Evolutionary conservation across 2,329 filamentous ascomycete genomes (phyloP).

Genomic region (Fusarium nelsonii): DNA sequence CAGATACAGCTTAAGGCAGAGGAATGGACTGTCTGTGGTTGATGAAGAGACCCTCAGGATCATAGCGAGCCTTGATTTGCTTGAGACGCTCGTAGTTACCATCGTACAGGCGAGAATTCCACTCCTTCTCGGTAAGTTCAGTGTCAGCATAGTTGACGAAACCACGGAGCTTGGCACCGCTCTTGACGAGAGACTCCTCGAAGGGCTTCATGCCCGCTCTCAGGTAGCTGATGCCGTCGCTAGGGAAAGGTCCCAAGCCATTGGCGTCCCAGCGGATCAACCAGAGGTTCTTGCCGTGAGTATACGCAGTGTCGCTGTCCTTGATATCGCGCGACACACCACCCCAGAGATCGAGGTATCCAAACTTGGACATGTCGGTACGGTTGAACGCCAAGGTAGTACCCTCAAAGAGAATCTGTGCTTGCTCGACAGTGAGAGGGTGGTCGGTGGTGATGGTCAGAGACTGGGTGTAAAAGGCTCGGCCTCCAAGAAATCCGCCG

Average conservation of each 20-base stretch:
- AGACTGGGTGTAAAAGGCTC: conserved; percentile 43
- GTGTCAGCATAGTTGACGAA: conserved; percentile 48
- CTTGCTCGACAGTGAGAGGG: conserved; percentile 42
- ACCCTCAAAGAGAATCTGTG: conserved; percentile 29
- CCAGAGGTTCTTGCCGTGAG: conserved; percentile 45
- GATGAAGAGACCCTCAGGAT: conserved; percentile 41
- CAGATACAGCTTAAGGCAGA: not conserved
- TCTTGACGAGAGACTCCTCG: conserved; percentile 34
- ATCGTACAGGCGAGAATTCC: conserved; percentile 44
- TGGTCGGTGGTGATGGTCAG: conserved; percentile 41
- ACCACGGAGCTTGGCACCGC: conserved; percentile 39
- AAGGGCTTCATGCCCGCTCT: conserved; percentile 43
- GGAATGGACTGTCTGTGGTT: conserved; percentile 43
- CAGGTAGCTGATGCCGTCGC: conserved; percentile 38
- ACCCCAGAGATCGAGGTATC: conserved; percentile 47
- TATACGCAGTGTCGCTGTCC: conserved; percentile 40
- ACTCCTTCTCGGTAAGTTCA: conserved; percentile 40
- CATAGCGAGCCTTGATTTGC: conserved; percentile 38
- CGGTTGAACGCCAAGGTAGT: conserved; percentile 43
- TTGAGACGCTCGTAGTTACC: conserved; percentile 39
- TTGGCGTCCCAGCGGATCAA: conserved; percentile 43
- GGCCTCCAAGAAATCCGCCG: conserved; percentile 40
- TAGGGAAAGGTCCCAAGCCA: conserved; percentile 35
- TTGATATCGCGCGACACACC: conserved; percentile 41
- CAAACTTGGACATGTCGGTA: conserved; percentile 40